These are phyloP conservation scores for Ceratobasidium sp. DNA, from an alignment of 1,284 basidiomycete species.

Conservation along the genomic window DNA sequence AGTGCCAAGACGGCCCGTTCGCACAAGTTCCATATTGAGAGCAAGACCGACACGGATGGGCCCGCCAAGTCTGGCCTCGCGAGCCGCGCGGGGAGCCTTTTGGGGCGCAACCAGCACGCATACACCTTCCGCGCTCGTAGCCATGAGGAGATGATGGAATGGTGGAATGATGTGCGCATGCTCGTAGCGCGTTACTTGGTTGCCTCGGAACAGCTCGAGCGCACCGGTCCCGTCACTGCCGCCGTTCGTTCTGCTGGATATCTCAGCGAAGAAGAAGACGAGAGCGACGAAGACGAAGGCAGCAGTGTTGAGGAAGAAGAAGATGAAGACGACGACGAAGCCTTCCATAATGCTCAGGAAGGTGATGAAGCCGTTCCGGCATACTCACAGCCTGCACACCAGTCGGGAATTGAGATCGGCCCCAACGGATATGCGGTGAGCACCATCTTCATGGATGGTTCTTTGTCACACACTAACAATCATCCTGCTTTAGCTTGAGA, in stretches of 20 bases:
- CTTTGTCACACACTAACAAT: constrained; percentile 39
- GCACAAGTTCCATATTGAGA: constrained; percentile 99
- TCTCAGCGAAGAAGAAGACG: constrained; percentile 74
- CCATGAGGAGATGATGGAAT: constrained; percentile 99
- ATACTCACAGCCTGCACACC: constrained; percentile 51
- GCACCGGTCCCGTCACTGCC: constrained; percentile 90
- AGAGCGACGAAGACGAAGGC: constrained; percentile 70
- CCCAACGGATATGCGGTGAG: constrained; percentile 77
- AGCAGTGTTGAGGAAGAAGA: constrained; percentile 79
- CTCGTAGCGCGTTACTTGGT: constrained; percentile 95
- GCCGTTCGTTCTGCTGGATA: constrained; percentile 92
- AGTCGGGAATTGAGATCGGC: constrained; percentile 60
- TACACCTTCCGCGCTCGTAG: constrained; percentile 92
- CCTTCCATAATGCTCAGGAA: constrained; percentile 55
- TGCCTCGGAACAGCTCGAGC: constrained; percentile 92
- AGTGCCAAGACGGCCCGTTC: constrained; percentile 68
- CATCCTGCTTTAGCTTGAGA: constrained; percentile 51
- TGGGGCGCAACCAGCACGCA: constrained; percentile 63
- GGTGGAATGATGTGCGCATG: constrained; percentile 99
- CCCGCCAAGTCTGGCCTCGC: constrained; percentile 61
- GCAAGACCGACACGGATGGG: constrained; percentile 74
- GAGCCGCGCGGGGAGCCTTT: constrained; percentile 50
- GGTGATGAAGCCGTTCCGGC: constrained; percentile 54
- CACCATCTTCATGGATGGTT: constrained; percentile 41
- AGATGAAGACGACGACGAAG: constrained; percentile 60